Evolutionary conservation across 495 filamentous ascomycete species (phyloP), one percentile per base, ranked within the genome.

Genomic region (Penicillium chermesinum): DNA sequence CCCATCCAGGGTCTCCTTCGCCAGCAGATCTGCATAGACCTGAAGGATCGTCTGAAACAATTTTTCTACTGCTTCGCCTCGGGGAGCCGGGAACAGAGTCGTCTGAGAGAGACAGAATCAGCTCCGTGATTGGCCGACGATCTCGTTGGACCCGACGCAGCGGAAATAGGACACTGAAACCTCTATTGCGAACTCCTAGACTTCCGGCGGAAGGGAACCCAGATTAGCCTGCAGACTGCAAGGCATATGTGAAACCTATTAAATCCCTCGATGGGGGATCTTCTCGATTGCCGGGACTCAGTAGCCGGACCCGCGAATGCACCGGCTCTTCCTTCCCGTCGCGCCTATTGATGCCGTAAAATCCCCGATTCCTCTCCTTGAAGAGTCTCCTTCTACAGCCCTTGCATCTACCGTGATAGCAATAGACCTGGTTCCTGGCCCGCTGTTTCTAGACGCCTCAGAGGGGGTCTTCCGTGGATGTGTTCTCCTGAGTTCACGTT

Each of bases 181-280:
- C 49, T 15, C 12, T 36, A n/a, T n/a, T n/a, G n/a, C n/a, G 42
- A 16, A 14, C 27, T 41, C 27, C 19, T 34, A 49, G 44, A 32
- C 43, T 32, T 27, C 30, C 43, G 48, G 49, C 20, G 48, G 43
- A 46, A 38, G 9, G 43, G 32, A 48, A 55, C 50, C 48, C 48
- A 10, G 20, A 30, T 49, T 42, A 37, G 10, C 16, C 47, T 56
- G 56, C 53, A 49, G 33, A 9, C 57, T 61, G 60, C 57, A 63
- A 63, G 60, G 60, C 54, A 61, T 57, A 30, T 39, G 34, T 63
- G 60, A 63, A 55, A 63, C 60, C 54, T 50, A 45, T 30, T 10
- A 10, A 30, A 4, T 30, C 10, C 53, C 55, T 58, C 13, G 6
- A 48, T 50, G 50, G 51, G 58, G 52, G 58, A 49, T 39, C 49